Evolutionary conservation across 108 stramenopile species (phyloP), one percentile per base, ranked within the genome.

Genomic region (Fragilariopsis cylindrus): DNA sequence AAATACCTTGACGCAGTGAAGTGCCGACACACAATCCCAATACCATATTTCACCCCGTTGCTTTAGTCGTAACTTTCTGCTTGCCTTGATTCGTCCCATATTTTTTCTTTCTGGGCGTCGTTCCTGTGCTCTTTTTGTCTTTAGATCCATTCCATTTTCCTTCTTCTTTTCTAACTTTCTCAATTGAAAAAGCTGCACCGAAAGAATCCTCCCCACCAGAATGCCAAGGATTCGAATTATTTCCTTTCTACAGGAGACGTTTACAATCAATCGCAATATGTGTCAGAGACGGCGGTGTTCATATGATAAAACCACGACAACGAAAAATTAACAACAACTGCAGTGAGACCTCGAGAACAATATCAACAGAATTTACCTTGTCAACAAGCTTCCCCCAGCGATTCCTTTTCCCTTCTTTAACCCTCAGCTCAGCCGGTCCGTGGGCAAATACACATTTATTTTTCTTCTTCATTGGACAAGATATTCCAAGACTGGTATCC

Each of bases 381-480:
- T 90, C 92, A 2, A 95, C 94, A 13, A 92, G 87, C 69, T 87
- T 93, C 44, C 96, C 96, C 98, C 98, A 98, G 49, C 96, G 73
- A 76, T 89, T 82, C 57, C 82, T 75, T 79, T 96, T 96, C 21
- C 88, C 89, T 68, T 96, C 96, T 69, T 96, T 96, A 39, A 98
- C 94, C 44, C 98, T 85, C 60, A 98, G 82, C 78, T 98, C 98
- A 7, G 91, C 83, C 4, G 96, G 96, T 16, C 96, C 94, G 79
- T 98, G 97, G 7, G 97, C 97, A 75, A 98, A 98, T 54, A 94
- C 87, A 72, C 97, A 98, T 74, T 96, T 97, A 72, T 85, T 90
- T 81, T 90, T 92, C 70, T 85, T 88, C 21, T 88, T 81, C 96
- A 97, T 98, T 0, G 98, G 91, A 53, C 96, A 97, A 69, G 72